phyloP scores from a whole-genome alignment of 345 rosid genomes.

The Salix arbutifolia region DNA sequence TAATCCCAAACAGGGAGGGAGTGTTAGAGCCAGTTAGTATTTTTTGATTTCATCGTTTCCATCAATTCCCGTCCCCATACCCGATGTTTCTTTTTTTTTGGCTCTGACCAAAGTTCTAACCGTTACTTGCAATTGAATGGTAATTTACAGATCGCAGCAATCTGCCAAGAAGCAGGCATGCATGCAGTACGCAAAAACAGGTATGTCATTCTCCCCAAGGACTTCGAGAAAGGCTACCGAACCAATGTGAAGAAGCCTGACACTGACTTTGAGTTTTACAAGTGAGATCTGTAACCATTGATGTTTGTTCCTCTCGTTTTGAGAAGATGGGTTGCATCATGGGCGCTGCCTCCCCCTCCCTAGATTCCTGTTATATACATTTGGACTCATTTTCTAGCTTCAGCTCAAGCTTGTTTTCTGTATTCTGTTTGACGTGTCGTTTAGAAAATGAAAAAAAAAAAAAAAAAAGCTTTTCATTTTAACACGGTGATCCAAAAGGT shows the following conservation, averaged over 20 bases:
- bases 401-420: background rate
- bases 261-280: constrained; percentile 95
- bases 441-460: too few relatives aligned
- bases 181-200: constrained; percentile 98
- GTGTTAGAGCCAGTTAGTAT: background rate
- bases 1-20: background rate
- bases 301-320: background rate
- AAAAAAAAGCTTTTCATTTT: too few relatives aligned
- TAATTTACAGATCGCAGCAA: constrained; percentile 72
- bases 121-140: background rate
- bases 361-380: background rate
- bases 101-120: background rate
- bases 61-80: background rate
- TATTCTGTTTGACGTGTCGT: background rate
- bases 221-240: constrained; percentile 96
- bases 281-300: constrained; percentile 32
- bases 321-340: background rate
- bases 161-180: constrained; percentile 99
- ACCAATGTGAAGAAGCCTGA: constrained; percentile 99
- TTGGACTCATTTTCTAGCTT: background rate
- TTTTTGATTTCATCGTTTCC: too few relatives aligned
- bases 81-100: background rate
- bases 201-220: constrained; percentile 91
- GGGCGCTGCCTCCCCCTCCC: background rate
- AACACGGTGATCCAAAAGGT: too few relatives aligned